Evolutionary conservation across 1,284 basidiomycete species (phyloP), one percentile per base, ranked within the genome.

Genomic region (Porogramme epimiltina): DNA sequence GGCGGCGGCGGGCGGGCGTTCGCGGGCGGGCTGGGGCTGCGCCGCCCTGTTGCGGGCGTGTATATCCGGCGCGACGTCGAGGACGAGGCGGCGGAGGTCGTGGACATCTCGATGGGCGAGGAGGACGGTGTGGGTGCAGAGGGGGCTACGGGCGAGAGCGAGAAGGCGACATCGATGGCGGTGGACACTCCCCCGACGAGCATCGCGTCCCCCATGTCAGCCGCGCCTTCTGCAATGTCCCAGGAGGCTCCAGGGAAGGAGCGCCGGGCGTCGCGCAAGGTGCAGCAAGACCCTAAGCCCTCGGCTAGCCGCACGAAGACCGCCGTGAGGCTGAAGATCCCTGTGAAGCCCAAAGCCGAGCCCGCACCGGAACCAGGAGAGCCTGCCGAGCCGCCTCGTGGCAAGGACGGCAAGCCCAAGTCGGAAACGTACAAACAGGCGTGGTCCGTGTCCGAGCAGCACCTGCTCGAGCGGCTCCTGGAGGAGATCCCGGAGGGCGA

Each of bases 401-500:
- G 63, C 45, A 62, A 62, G 55, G 64, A 66, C 25, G 59, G 62
- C 37, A 71, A 61, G 33, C 68, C 65, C n/a, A 82, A 77, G 52
- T 72, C 71, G 3, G 85, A 87, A 54, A 91, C 89, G 22, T 91
- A 88, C 71, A 91, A 90, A 65, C 82, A 85, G 53, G 77, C 84
- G 1, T 91, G 89, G 89, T 79, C 82, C 0, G 73, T 81, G 19
- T 80, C 79, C 0, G 89, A 91, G 61, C 89, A 91, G 61, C 84
- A 87, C 56, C 71, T 87, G 18, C 76, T 91, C 0, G 89, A 91
- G 62, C 77, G 80, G 23, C 69, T 89, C 41, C 65, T 91, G 52
- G 82, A 86, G 45, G 80, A 89, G 67, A 87, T 89, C 45, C 88
- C 89, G 0, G 85, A 84, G 18, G 84, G 84, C n/a, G 85, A 87